Percentiles rank a stretch among this genome's conserved stretches.
These are phyloP conservation scores for Geum urbanum DNA, from an alignment of 306 rosid species.

Conservation along the genomic window DNA sequence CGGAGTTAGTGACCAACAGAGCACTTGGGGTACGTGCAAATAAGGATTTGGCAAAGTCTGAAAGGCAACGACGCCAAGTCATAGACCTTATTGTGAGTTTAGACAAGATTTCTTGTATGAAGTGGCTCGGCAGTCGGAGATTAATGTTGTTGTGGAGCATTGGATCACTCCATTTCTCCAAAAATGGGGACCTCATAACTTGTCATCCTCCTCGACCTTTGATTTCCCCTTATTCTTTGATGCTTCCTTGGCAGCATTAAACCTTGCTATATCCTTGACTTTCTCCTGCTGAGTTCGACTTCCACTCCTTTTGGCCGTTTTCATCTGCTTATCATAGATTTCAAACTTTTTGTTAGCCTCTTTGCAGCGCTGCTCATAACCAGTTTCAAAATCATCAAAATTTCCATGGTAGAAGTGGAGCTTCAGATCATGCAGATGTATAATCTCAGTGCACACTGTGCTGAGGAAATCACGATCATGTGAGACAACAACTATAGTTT, in stretches of 20 bases:
- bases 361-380: conserved; percentile 75
- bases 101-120: not conserved
- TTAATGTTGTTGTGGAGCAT: not conserved
- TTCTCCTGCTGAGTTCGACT: conserved; percentile 3
- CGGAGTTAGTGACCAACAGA: not conserved
- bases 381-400: conserved; percentile 29
- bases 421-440: conserved; percentile 4
- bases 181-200: no score
- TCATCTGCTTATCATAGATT: conserved; percentile 53
- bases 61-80: not conserved
- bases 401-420: conserved; percentile 52
- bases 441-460: conserved; percentile 9
- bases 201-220: conserved; percentile 7
- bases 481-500: not conserved
- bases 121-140: not conserved
- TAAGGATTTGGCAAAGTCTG: not conserved
- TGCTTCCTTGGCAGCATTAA: not conserved
- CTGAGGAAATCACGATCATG: conserved; percentile 8
- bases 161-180: no score
- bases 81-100: not conserved
- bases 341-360: conserved; percentile 72
- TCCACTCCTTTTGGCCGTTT: conserved; percentile 62
- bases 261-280: not conserved
- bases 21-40: not conserved
- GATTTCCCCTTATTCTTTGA: conserved; percentile 3